Percentiles rank a stretch among this genome's conserved stretches.
phyloP scores from a whole-genome alignment of 1,284 basidiomycete species.

The Anthracocystis panici-leucophaei region DNA sequence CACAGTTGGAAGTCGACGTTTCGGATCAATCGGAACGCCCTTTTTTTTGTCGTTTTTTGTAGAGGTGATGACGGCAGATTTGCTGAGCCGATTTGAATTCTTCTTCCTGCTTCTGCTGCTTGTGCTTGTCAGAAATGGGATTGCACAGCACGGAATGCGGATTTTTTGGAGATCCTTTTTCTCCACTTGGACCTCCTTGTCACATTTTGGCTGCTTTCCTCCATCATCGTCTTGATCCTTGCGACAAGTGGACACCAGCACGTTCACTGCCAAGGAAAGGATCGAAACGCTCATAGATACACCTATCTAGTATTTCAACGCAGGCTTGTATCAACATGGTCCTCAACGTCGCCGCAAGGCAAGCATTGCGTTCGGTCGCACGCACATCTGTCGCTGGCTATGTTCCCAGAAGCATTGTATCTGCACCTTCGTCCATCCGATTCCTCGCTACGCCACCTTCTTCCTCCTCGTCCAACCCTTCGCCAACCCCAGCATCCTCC shows the following conservation, averaged over 20 bases:
- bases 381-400: conserved; percentile 9
- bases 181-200: conserved; percentile 8
- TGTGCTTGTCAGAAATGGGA: too few species aligned
- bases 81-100: neutral
- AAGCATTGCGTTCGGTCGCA: conserved; percentile 26
- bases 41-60: neutral
- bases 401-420: conserved; percentile 1
- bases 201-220: neutral
- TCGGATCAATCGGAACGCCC: neutral
- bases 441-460: conserved; percentile 40
- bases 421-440: conserved; percentile 18
- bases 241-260: neutral
- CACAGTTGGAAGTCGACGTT: neutral
- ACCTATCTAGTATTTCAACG: too few species aligned
- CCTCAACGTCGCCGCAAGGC: conserved; percentile 33
- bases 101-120: neutral
- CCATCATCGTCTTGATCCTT: conserved; percentile 4
- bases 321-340: conserved; percentile 16
- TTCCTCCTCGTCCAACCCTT: neutral
- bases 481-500: conserved; percentile 5
- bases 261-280: neutral
- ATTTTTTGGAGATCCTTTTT: neutral
- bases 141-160: neutral
- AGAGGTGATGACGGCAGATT: too few species aligned
- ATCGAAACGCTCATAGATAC: too few species aligned